phyloP scores from a whole-genome alignment of 1,284 basidiomycete genomes.

The Paramarasmius palmivorus region DNA sequence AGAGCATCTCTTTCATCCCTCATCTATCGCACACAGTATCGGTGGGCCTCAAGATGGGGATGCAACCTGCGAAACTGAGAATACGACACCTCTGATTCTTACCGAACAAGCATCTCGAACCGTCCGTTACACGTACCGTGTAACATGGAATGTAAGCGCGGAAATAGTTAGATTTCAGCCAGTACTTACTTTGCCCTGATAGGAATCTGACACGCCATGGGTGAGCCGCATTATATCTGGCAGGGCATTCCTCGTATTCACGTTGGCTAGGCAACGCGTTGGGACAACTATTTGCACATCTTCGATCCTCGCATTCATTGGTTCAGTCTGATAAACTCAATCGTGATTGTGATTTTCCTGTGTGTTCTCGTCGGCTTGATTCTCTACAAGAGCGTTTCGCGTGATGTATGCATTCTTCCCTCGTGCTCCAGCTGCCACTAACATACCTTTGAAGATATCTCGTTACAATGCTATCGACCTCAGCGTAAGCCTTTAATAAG shows the following conservation, averaged over 20 bases:
- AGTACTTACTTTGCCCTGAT: constrained; percentile 7
- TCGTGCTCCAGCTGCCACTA: constrained; percentile 37
- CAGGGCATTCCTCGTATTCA: neutral
- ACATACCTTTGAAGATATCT: constrained; percentile 67
- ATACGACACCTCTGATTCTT: constrained; percentile 52
- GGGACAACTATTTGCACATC: constrained; percentile 93
- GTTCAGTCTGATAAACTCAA: constrained; percentile 93
- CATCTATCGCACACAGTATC: constrained; percentile 48
- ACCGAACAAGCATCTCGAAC: constrained; percentile 62
- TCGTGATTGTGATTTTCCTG: constrained; percentile 89
- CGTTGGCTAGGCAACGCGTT: constrained; percentile 77
- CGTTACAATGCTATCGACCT: constrained; percentile 97
- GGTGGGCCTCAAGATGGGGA: constrained; percentile 54
- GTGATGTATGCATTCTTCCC: constrained; percentile 70
- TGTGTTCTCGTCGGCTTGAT: constrained; percentile 94
- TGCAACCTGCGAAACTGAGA: constrained; percentile 42
- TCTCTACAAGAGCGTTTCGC: constrained; percentile 81
- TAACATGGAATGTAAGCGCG: constrained; percentile 78
- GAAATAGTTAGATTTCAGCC: constrained; percentile 8
- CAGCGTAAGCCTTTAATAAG: constrained; percentile 51
- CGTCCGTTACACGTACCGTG: constrained; percentile 89
- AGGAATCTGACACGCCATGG: constrained; percentile 88
- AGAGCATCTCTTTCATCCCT: constrained; percentile 7
- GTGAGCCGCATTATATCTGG: constrained; percentile 33
- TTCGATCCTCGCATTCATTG: constrained; percentile 83